A percentile compares a stretch with the other conserved stretches of the same genome.
Conservation (phyloP, 176 grass and related monocot genomes). For the Poa pratensis region DNA sequence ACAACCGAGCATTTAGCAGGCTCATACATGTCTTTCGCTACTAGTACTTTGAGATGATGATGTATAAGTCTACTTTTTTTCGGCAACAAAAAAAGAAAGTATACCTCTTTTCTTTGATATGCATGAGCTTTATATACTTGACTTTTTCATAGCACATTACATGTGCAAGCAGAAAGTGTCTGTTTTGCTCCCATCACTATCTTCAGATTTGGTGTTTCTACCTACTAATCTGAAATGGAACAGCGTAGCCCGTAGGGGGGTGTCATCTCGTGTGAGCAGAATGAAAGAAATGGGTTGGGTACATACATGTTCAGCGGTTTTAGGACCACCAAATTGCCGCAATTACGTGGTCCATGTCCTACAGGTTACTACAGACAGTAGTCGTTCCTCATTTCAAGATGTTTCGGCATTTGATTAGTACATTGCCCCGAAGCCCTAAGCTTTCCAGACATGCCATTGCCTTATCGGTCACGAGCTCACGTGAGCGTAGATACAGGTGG, state of each 20-base stretch:
- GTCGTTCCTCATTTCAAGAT: conserved; percentile 41
- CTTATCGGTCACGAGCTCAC: not conserved
- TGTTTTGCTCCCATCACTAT: conserved; percentile 35
- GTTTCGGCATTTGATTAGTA: conserved; percentile 32
- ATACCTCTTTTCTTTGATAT: not conserved
- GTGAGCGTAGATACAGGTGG: not conserved
- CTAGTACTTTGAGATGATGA: conserved; percentile 27
- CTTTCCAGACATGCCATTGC: conserved; percentile 19
- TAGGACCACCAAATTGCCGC: conserved; percentile 49
- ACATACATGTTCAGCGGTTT: not conserved
- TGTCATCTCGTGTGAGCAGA: not conserved
- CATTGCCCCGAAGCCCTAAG: not conserved
- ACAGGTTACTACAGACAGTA: not conserved
- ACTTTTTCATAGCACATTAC: conserved; percentile 14
- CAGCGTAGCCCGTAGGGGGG: not conserved
- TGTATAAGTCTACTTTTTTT: conserved; percentile 13
- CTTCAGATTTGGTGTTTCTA: not conserved
- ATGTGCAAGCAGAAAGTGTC: conserved; percentile 35
- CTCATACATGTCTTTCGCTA: not conserved
- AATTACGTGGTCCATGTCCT: conserved; percentile 42
- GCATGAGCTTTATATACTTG: not conserved
- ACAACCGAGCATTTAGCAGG: conserved; percentile 10
- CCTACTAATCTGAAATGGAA: conserved; percentile 11
- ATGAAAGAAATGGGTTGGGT: not conserved
- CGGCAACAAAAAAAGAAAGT: not conserved